phyloP scores from a whole-genome alignment of 2,329 filamentous ascomycete species.

The Apiospora sp. region DNA sequence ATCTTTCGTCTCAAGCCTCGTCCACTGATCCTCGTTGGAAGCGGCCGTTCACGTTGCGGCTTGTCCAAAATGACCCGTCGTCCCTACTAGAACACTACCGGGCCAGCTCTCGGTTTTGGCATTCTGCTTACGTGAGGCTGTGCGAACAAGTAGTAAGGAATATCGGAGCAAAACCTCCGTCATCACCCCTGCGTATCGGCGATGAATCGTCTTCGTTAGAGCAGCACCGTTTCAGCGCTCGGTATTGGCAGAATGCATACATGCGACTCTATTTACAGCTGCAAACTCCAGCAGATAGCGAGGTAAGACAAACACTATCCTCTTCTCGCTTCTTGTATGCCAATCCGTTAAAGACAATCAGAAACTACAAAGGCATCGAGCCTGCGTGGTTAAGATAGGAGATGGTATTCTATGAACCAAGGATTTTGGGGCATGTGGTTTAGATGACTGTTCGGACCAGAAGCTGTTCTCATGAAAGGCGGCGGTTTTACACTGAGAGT shows the following conservation, averaged over 20 bases:
- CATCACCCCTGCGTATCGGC: neutral
- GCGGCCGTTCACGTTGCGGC: neutral
- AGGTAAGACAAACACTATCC: neutral
- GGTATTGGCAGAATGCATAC: neutral
- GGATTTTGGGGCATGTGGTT: neutral
- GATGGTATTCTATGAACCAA: neutral
- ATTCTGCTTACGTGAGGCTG: neutral
- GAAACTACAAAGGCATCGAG: neutral
- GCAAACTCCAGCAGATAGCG: neutral
- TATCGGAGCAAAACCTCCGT: neutral
- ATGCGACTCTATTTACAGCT: neutral
- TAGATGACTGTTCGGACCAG: neutral
- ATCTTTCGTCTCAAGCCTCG: neutral
- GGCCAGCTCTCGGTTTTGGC: neutral
- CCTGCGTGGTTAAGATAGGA: neutral
- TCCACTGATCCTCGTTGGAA: neutral
- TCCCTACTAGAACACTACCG: neutral
- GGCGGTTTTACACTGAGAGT: neutral
- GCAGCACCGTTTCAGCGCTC: too few relatives aligned
- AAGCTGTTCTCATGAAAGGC: neutral
- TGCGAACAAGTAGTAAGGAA: neutral
- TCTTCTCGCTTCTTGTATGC: neutral
- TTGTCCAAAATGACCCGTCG: neutral
- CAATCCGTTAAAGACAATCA: neutral
- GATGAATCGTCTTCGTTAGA: neutral